phyloP scores from a whole-genome alignment of 2,329 filamentous ascomycete species.

The Alternaria metachromatica region DNA sequence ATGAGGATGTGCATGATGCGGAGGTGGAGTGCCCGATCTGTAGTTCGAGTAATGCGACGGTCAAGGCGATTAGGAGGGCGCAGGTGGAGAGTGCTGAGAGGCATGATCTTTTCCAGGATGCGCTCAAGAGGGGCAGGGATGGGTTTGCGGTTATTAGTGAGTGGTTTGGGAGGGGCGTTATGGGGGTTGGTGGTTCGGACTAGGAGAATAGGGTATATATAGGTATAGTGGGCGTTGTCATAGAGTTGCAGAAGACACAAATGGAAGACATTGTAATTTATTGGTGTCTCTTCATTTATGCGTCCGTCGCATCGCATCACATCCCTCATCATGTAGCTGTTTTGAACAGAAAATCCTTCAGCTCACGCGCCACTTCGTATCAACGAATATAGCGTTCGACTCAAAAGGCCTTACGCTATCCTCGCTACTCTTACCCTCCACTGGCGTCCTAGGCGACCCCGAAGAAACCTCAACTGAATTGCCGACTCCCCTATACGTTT shows the following conservation, averaged over 20 bases:
- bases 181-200: conserved; percentile 61
- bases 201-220: conserved; percentile 7
- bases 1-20: conserved; percentile 65
- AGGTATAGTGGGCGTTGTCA: not conserved
- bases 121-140: conserved; percentile 78
- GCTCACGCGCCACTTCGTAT: not conserved
- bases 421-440: not conserved
- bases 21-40: conserved; percentile 86
- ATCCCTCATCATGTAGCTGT: not conserved
- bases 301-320: not conserved
- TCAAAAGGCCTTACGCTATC: not conserved
- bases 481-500: not conserved
- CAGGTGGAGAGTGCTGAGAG: conserved; percentile 86
- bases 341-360: not conserved
- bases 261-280: not conserved
- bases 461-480: not conserved
- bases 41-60: conserved; percentile 81
- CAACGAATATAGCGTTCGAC: not conserved
- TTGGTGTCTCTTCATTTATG: not conserved
- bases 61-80: conserved; percentile 82
- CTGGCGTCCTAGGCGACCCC: not conserved
- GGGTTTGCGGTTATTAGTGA: conserved; percentile 90
- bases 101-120: conserved; percentile 87
- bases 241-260: not conserved
- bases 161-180: conserved; percentile 93